Conservation (phyloP, 192 early-diverging fungal species). For the Umbelopsis sp. region DNA sequence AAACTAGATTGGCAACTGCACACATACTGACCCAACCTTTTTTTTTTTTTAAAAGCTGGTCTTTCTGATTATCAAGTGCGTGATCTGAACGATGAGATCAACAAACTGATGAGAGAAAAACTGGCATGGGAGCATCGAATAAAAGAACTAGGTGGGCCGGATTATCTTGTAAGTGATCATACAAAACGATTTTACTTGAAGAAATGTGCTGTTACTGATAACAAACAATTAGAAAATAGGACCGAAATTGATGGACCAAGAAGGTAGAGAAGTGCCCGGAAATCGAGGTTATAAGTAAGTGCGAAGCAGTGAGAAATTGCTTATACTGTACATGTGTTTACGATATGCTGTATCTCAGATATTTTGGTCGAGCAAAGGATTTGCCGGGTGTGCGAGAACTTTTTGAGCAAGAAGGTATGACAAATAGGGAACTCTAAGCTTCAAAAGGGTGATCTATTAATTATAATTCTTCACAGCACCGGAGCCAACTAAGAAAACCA, state of each 20-base stretch:
- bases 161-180: conserved; percentile 69
- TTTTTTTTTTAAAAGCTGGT: conserved; percentile 49
- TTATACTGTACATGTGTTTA: not conserved
- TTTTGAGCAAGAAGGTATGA: conserved; percentile 75
- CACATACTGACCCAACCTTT: not conserved
- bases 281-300: conserved; percentile 86
- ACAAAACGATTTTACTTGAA: not conserved
- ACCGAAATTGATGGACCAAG: conserved; percentile 78
- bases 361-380: conserved; percentile 95
- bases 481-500: conserved; percentile 54
- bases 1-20: not conserved
- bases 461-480: conserved; percentile 29
- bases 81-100: conserved; percentile 96
- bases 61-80: conserved; percentile 91
- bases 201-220: not conserved
- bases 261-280: conserved; percentile 89
- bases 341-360: conserved; percentile 40
- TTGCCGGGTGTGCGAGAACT: conserved; percentile 93
- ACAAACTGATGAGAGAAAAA: conserved; percentile 91
- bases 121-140: conserved; percentile 91
- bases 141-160: conserved; percentile 88
- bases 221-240: conserved; percentile 60
- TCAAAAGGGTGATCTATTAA: not conserved
- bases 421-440: not conserved
- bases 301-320: not conserved